These are phyloP conservation scores for Takashimella tepidaria DNA, from an alignment of 1,284 basidiomycete genomes.

Conservation along the genomic window DNA sequence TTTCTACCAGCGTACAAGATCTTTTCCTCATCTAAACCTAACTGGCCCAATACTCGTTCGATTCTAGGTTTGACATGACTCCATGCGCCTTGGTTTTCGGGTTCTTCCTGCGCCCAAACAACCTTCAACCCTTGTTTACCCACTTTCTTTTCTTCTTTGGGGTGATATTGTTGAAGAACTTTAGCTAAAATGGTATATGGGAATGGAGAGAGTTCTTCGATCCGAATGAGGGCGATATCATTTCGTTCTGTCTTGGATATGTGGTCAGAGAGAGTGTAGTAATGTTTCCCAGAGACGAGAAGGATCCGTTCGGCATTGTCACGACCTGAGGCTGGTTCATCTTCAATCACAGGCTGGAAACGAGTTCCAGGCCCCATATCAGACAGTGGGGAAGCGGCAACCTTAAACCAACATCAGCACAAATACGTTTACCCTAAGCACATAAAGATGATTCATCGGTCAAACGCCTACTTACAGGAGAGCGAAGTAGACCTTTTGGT, in stretches of 20 bases:
- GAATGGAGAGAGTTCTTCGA: constrained; percentile 83
- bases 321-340: constrained; percentile 40
- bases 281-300: constrained; percentile 69
- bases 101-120: constrained; percentile 76
- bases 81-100: constrained; percentile 77
- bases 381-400: constrained; percentile 62
- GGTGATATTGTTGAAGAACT: constrained; percentile 53
- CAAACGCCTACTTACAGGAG: constrained; percentile 56
- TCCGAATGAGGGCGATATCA: constrained; percentile 59
- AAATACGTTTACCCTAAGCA: background rate
- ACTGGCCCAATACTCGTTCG: constrained; percentile 51
- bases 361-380: constrained; percentile 61
- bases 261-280: constrained; percentile 74
- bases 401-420: constrained; percentile 49
- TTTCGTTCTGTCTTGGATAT: constrained; percentile 54
- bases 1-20: constrained; percentile 61
- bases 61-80: constrained; percentile 60
- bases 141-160: no score
- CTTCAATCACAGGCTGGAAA: constrained; percentile 69
- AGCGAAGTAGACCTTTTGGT: constrained; percentile 73
- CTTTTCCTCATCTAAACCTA: constrained; percentile 34
- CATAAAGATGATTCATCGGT: no score
- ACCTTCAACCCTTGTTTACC: constrained; percentile 45
- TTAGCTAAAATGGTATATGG: constrained; percentile 58
- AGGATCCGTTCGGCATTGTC: constrained; percentile 33